Conservation (phyloP, 768 basidiomycete species). For the Cystofilobasidium bisporidii region DNA sequence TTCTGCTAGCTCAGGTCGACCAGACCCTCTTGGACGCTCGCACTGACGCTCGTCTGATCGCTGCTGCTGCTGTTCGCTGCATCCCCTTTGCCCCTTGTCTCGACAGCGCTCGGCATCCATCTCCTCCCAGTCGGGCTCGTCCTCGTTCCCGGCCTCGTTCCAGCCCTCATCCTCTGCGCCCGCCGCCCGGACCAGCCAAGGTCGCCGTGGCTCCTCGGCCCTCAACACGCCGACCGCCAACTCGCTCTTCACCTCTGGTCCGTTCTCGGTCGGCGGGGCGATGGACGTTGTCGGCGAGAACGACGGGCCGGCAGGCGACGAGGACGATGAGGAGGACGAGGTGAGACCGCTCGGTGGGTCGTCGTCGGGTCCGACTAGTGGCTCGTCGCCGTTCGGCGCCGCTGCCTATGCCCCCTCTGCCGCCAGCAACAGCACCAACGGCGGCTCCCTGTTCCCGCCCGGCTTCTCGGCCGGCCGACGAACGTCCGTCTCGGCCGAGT, state of each 20-base stretch:
- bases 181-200: constrained; percentile 8
- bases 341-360: background rate
- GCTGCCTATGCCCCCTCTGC: background rate
- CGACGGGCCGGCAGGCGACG: background rate
- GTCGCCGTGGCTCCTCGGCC: constrained; percentile 23
- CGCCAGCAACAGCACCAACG: too few species aligned
- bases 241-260: constrained; percentile 23
- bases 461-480: constrained; percentile 71
- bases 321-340: constrained; percentile 13
- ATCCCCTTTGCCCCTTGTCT: background rate
- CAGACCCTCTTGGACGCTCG: background rate
- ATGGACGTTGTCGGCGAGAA: constrained; percentile 21
- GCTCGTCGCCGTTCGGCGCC: constrained; percentile 11
- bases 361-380: too few species aligned
- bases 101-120: background rate
- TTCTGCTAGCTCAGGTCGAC: background rate
- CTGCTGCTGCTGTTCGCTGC: background rate
- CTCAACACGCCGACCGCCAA: constrained; percentile 27
- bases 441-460: constrained; percentile 34
- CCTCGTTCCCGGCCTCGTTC: background rate
- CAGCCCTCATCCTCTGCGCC: background rate
- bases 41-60: too few species aligned
- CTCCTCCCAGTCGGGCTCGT: constrained; percentile 2
- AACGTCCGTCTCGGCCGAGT: constrained; percentile 91
- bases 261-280: constrained; percentile 20